These are phyloP conservation scores for Aspergillus asperescens DNA, from an alignment of 495 filamentous ascomycete genomes.

Conservation along the genomic window DNA sequence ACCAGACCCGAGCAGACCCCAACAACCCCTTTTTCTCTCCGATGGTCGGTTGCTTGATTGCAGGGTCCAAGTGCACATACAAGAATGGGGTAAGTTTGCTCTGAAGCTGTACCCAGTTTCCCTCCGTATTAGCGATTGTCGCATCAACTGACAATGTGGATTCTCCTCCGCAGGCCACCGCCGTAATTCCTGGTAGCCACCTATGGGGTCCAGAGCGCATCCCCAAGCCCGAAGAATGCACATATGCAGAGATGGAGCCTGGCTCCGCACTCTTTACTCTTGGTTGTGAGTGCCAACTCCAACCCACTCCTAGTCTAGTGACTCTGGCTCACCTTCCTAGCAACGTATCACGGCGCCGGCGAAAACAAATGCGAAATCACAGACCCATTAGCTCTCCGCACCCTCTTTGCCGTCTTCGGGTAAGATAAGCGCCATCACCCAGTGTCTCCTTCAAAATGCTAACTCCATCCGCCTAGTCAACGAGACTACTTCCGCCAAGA, in stretches of 20 bases:
- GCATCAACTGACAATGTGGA: too few species aligned
- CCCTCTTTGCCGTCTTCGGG: slow-evolving; percentile 3
- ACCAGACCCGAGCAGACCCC: not conserved
- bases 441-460: not conserved
- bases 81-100: not conserved
- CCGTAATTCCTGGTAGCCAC: slow-evolving; percentile 1
- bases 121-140: too few species aligned
- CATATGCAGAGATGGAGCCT: slow-evolving; percentile 5
- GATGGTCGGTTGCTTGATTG: slow-evolving; percentile 1
- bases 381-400: not conserved
- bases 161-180: not conserved
- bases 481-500: slow-evolving; percentile 6
- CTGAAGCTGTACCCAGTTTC: too few species aligned
- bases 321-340: not conserved
- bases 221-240: not conserved
- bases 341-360: slow-evolving; percentile 1
- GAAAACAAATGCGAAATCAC: slow-evolving; percentile 1
- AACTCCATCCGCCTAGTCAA: not conserved
- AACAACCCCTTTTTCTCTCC: slow-evolving; percentile 3
- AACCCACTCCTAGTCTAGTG: not conserved
- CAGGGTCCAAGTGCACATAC: not conserved
- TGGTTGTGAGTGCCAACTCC: not conserved
- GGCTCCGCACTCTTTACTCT: slow-evolving; percentile 1
- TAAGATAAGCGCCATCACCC: not conserved
- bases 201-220: not conserved